Conservation (phyloP, 768 basidiomycete genomes). For the Strobilomyces confusus region DNA sequence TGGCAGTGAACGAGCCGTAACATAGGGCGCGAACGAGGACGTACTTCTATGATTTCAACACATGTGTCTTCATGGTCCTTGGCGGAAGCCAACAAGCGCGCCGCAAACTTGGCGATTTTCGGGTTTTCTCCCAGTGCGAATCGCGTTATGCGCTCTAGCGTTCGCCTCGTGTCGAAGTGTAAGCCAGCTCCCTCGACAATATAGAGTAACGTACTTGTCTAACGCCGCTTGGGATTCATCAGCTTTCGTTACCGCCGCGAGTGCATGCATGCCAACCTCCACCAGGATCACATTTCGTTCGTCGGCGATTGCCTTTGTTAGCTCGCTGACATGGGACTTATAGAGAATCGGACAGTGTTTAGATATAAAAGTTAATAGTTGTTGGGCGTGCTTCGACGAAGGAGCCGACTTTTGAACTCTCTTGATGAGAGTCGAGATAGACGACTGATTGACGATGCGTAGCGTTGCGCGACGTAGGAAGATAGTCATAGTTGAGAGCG, state of each 20-base stretch:
- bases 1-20: background rate
- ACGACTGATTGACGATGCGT: slow-evolving; percentile 79
- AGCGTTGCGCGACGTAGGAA: slow-evolving; percentile 69
- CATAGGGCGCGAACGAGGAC: slow-evolving; percentile 5
- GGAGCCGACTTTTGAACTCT: slow-evolving; percentile 51
- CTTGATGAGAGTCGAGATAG: slow-evolving; percentile 76
- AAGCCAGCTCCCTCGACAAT: background rate
- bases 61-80: slow-evolving; percentile 51
- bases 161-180: slow-evolving; percentile 44
- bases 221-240: slow-evolving; percentile 53
- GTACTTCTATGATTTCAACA: slow-evolving; percentile 60
- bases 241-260: slow-evolving; percentile 61
- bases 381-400: slow-evolving; percentile 43
- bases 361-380: slow-evolving; percentile 56
- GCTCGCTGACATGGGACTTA: slow-evolving; percentile 69
- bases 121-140: slow-evolving; percentile 57
- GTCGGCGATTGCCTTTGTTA: slow-evolving; percentile 69
- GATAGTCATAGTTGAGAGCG: slow-evolving; percentile 62
- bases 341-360: slow-evolving; percentile 75
- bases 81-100: slow-evolving; percentile 62
- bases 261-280: slow-evolving; percentile 70
- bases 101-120: slow-evolving; percentile 81
- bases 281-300: slow-evolving; percentile 52
- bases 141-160: slow-evolving; percentile 58
- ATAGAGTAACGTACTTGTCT: slow-evolving; percentile 57